phyloP scores from a whole-genome alignment of 1,284 basidiomycete species.

The Trametes pubescens region DNA sequence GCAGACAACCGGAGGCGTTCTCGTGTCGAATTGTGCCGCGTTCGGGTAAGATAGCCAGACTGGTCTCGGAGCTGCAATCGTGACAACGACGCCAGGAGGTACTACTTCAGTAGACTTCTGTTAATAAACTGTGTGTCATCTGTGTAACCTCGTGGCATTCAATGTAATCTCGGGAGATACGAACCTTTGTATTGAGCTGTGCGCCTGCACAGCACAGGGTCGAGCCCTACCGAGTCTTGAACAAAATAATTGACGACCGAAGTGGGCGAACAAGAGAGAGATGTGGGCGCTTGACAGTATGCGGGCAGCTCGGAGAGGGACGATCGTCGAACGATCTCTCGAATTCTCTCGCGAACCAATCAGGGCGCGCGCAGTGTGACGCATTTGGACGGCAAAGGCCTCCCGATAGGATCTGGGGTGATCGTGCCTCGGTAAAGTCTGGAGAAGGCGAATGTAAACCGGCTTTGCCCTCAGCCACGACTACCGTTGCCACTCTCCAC shows the following conservation, averaged over 20 bases:
- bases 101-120: too few relatives aligned
- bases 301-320: constrained; percentile 13
- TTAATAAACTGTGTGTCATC: too few relatives aligned
- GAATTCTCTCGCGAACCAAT: constrained; percentile 29
- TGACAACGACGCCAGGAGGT: background rate
- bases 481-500: constrained; percentile 25
- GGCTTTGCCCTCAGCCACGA: constrained; percentile 30
- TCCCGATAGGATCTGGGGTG: constrained; percentile 35
- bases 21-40: constrained; percentile 21
- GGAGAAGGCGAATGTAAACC: constrained; percentile 7
- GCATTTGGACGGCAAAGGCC: constrained; percentile 29
- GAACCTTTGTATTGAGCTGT: too few relatives aligned
- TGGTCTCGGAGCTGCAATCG: background rate
- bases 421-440: constrained; percentile 26
- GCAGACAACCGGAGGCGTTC: constrained; percentile 24
- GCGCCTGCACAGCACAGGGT: too few relatives aligned
- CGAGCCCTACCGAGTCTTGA: too few relatives aligned
- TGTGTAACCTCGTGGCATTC: too few relatives aligned
- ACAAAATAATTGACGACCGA: too few relatives aligned
- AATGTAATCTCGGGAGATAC: too few relatives aligned
- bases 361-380: constrained; percentile 8
- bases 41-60: constrained; percentile 11
- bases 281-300: background rate
- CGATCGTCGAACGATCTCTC: constrained; percentile 31
- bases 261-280: background rate